Base-by-base conservation (phyloP, 495 filamentous ascomycete species). In the Penicillium robsamsonii region DNA sequence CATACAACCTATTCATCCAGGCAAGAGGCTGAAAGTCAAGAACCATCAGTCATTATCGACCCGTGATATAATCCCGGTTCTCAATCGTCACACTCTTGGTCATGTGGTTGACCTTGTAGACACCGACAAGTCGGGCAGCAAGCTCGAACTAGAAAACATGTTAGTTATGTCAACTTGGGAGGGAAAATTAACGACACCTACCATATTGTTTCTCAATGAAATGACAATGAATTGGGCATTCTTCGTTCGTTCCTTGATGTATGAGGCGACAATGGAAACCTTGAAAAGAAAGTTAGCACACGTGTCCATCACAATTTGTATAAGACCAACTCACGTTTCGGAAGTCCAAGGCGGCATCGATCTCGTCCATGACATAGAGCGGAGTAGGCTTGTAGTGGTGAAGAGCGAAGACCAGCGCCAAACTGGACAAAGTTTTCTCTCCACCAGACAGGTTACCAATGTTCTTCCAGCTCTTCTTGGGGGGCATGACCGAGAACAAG, bases 71-170 rank as follows among this genome's bases (percentile, higher is more conserved):
- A 66, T 96, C 90, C 56, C 78, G 81, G 71, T 96, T 96, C 70
- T 96, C 91, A 44, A 96, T 91, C n/a, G 91, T 94, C 4, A 96
- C 91, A 66, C 88, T 92, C 84, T 96, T 96, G 41, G 91, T 96
- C 94, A 97, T 98, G 73, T 98, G 94, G 74, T 97, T 97, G 68
- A 98, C 94, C 76, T 98, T 98, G 74, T 98, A 98, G 45, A 98
- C 92, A 46, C 94, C 94, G 6, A 98, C 91, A 37, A 98, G 81
- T 47, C 94, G 81, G 43, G 92, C 84, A 17, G 94, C 95, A 52
- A 98, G 85, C 78, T 98, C 94, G 75, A 98, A 98, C 76, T 79
- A 46, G 38, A 31, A 3, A 3, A 20, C 5, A 56, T 33, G 47
- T 70, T 52, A 71, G 65, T 17, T 11, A 37, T n/a, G 25, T 9